Base-by-base conservation (phyloP, 257 asterid genomes). In the Plantago ovata region DNA sequence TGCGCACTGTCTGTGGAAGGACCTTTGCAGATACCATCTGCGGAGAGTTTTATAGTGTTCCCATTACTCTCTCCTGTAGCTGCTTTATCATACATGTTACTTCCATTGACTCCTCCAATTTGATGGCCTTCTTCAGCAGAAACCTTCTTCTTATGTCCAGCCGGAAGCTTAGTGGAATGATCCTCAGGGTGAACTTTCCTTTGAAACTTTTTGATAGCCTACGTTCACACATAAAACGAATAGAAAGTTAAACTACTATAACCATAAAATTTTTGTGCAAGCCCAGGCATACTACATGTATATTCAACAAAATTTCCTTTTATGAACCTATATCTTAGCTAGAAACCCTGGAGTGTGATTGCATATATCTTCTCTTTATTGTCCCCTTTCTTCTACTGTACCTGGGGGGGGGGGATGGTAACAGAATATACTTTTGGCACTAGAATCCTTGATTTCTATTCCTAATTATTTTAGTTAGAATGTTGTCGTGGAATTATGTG, bases 161-260 rank as follows among this genome's bases (percentile, higher is more conserved):
- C 68, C 60, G 59, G 52, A 68, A 63, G 62, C 54, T 69, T 62
- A 39, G n/a, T 72, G 16, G 49, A 22, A 38, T 69, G 62, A 68
- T 71, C 66, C 38, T 51, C 71, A 6, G 81, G 79, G 64, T 74
- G 75, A 58, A 80, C 74, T 69, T 80, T 80, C 67, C 21, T 77
- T 43, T 68, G 69, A 55, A 80, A 68, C 74, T 47, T 70, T 58
- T 77, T 77, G 38, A 72, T 56, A 39, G 72, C 87, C 84, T 77
- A 77, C 73, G 65, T 60, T 64, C 74, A 32, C 56, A 66, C 43
- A 54, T 55, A 33, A 57, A 54, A 58, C 41, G 65, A 62, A 20
- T 53, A 23, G 55, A 51, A 45, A 51, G 40, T 56, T 62, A 39
- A 32, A 56, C 28, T 44, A 66, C 63, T 20, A 9, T 6, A 41